Evolutionary conservation across 2,329 filamentous ascomycete genomes (phyloP).

Genomic region (Xylariaceae sp.): DNA sequence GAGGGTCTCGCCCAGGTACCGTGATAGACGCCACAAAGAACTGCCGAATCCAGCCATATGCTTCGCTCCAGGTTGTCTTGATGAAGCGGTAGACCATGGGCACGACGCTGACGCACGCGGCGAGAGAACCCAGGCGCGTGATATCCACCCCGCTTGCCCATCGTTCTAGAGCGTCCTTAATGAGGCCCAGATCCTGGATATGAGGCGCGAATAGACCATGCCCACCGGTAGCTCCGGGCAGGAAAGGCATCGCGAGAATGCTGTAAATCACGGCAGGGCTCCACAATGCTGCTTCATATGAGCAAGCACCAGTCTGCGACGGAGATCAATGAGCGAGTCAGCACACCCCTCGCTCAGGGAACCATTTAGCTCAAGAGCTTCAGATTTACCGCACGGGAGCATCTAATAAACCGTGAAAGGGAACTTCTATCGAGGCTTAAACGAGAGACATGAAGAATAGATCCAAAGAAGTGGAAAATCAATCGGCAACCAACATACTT

Average conservation of each 20-base stretch:
- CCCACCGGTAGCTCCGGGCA: slow-evolving; percentile 20
- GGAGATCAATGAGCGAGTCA: background rate
- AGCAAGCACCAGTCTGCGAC: background rate
- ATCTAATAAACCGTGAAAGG: background rate
- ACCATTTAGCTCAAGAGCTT: slow-evolving; percentile 1
- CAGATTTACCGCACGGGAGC: background rate
- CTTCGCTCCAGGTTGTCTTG: slow-evolving; percentile 35
- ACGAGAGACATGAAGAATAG: slow-evolving; percentile 9
- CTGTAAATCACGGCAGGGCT: background rate
- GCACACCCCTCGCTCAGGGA: background rate
- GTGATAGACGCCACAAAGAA: slow-evolving; percentile 44
- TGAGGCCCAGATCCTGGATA: slow-evolving; percentile 35
- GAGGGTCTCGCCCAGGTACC: slow-evolving; percentile 41
- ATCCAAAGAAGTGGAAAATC: background rate
- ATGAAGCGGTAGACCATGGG: slow-evolving; percentile 40
- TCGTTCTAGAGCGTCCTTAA: slow-evolving; percentile 37
- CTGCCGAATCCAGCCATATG: slow-evolving; percentile 39
- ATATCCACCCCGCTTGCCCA: slow-evolving; percentile 44
- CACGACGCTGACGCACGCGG: slow-evolving; percentile 42
- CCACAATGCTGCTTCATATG: background rate
- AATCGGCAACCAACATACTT: background rate
- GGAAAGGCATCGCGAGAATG: slow-evolving; percentile 24
- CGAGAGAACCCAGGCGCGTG: slow-evolving; percentile 42
- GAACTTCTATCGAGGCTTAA: slow-evolving; percentile 1
- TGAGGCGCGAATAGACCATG: slow-evolving; percentile 25